Evolutionary conservation across 176 grass and related monocot genomes (phyloP), one percentile per base, ranked within the genome.

Genomic region (Aegilops sharonensis): DNA sequence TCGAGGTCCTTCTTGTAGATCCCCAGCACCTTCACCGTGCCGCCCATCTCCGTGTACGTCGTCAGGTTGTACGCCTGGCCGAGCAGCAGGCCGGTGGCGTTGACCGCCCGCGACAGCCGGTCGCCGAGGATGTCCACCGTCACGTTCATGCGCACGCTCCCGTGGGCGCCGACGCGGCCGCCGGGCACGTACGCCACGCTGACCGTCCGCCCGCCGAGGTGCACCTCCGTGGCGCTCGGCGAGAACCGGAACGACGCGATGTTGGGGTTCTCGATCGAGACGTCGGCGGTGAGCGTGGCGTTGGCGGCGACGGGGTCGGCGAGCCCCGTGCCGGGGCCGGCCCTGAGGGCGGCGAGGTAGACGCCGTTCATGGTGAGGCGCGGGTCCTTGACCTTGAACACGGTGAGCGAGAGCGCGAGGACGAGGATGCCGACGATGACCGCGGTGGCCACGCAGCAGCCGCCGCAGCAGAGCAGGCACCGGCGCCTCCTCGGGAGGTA

Each of bases 241-340:
- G 64, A 83, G 89, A 95, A 98, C 74, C 48, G 47, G 84, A 98
- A 81, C 15, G 95, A 90, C 30, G 89, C 91, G 6, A 87, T 32
- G 84, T 95, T 98, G 8, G 91, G 89, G 89, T 98, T 98, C 85
- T 94, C 83, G 62, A 98, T 45, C 0, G 95, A 94, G 82, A 98
- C 31, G 78, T 95, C 93, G 76, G 91, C 90, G 56, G 20, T 39
- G 63, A 98, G 72, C 64, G 93, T 94, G 63, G 89, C 87, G 83
- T 98, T 98, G 77, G 70, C 4, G 24, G 87, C 88, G 78, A 94
- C 86, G 9, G 74, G 77, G 40, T 31, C 2, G 1, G 30, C 14
- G 40, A 42, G 0, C 14, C 30, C 67, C 3, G 65, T 0, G 20
- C 52, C 80, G 23, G 88, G 4, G 8, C 63, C 80, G 23, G 76